Base-by-base conservation (phyloP, 1,284 basidiomycete species). In the Farysia itapuensis region DNA sequence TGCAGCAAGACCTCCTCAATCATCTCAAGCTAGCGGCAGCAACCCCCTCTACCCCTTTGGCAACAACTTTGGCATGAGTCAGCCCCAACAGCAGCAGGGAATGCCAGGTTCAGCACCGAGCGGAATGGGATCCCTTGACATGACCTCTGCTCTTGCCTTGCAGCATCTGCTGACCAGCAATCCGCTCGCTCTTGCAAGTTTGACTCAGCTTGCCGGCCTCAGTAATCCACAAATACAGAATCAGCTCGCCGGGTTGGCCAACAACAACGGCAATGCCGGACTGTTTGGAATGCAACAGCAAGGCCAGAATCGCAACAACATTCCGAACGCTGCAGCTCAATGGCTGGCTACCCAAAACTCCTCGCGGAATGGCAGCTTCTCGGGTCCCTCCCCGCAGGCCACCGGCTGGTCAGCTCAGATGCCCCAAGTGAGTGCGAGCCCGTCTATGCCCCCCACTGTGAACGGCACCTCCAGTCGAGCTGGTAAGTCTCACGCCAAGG, bases 141-240 rank as follows among this genome's bases (percentile, higher is more conserved):
- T 75, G 43, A 68, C 69, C 5, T 72, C 69, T 5, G 67, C 68
- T 16, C 47, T 75, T n/a, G 72, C 72, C n/a, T 44, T 75, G 16
- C 72, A 75, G 47, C 70, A 75, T 38, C 53, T 75, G 11, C 45
- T 75, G 13, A 51, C 64, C 25, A 60, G 57, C 50, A 75, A 72
- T 22, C 71, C 72, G 8, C 40, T 68, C 14, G 70, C 67, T 6
- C 54, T 64, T 7, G 60, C 60, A n/a, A 58, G 60, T 20, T 15
- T 64, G 19, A 57, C 53, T 25, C 60, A 64, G 24, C 42, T 64
- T 9, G 60, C 60, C 8, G 60, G 60, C 16, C 40, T 64, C 29
- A 58, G 49, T 22, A 64, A 64, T 31, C 60, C 60, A 8, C 60
- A 64, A 23, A 30, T 64, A n/a, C 60, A 64, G 22, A 52, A 53